These are phyloP conservation scores for Boletellus ananiceps DNA, from an alignment of 768 basidiomycete genomes.

Conservation along the genomic window DNA sequence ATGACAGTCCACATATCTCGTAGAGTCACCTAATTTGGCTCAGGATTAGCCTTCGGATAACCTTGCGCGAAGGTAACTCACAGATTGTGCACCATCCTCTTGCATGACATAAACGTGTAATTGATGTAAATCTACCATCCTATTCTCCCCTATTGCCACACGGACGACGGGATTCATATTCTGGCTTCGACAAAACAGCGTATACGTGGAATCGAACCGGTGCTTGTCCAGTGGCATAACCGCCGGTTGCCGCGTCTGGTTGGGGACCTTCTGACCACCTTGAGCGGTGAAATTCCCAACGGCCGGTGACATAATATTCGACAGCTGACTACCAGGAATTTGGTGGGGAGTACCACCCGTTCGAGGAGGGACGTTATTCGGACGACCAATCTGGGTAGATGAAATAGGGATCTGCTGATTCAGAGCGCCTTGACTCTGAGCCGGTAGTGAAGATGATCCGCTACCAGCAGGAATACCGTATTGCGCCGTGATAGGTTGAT, in stretches of 20 bases:
- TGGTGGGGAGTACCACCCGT: constrained; percentile 38
- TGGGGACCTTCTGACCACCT: constrained; percentile 20
- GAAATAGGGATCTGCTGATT: constrained; percentile 33
- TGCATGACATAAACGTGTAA: constrained; percentile 57
- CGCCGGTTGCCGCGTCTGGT: constrained; percentile 12
- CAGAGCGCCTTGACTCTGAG: constrained; percentile 14
- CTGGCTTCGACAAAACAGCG: constrained; percentile 43
- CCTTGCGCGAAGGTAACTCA: constrained; percentile 26
- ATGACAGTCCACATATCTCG: constrained; percentile 63
- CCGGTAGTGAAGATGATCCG: constrained; percentile 18
- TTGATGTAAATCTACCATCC: constrained; percentile 53
- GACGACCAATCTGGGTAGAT: constrained; percentile 27
- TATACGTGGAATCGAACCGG: constrained; percentile 51
- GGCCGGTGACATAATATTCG: constrained; percentile 34
- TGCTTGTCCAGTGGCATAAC: constrained; percentile 44
- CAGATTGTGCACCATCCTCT: constrained; percentile 50
- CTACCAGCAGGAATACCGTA: constrained; percentile 21
- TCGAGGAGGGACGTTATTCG: constrained; percentile 34
- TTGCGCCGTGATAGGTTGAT: constrained; percentile 5
- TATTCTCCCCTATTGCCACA: constrained; percentile 46
- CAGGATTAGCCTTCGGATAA: constrained; percentile 7
- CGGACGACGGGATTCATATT: constrained; percentile 38
- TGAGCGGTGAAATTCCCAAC: constrained; percentile 23
- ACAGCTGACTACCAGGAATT: constrained; percentile 25
- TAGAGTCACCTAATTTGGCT: constrained; percentile 41